Conservation (phyloP, 2,329 filamentous ascomycete species). For the Tothia fuscella region DNA sequence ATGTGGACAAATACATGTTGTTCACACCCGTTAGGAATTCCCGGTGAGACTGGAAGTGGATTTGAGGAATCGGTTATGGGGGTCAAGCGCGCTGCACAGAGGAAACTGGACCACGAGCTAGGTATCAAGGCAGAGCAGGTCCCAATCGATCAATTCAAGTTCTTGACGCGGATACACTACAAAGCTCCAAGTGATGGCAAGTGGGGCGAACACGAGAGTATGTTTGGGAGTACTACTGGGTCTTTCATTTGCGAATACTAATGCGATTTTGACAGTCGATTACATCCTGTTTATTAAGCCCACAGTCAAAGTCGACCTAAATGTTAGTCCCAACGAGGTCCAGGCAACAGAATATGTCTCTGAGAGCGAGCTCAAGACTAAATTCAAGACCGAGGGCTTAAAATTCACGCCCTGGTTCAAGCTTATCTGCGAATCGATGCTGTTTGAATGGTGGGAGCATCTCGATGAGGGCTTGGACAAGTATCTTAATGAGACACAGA, state of each 20-base stretch:
- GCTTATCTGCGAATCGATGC: slow-evolving; percentile 93
- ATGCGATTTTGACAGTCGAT: slow-evolving; percentile 52
- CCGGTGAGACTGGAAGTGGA: slow-evolving; percentile 70
- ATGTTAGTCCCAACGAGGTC: slow-evolving; percentile 79
- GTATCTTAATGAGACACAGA: slow-evolving; percentile 75
- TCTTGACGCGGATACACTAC: slow-evolving; percentile 95
- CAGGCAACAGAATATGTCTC: slow-evolving; percentile 75
- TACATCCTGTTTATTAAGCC: slow-evolving; percentile 94
- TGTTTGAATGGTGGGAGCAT: slow-evolving; percentile 94
- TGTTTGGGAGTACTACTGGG: slow-evolving; percentile 26
- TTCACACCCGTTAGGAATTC: slow-evolving; percentile 87
- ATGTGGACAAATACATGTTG: slow-evolving; percentile 99
- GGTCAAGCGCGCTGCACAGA: slow-evolving; percentile 81
- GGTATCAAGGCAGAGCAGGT: slow-evolving; percentile 85
- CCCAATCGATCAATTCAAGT: slow-evolving; percentile 80
- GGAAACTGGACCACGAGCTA: slow-evolving; percentile 89
- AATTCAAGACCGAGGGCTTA: slow-evolving; percentile 69
- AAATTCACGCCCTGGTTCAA: slow-evolving; percentile 99
- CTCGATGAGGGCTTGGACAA: slow-evolving; percentile 71
- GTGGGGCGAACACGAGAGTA: slow-evolving; percentile 98
- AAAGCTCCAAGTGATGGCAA: slow-evolving; percentile 93
- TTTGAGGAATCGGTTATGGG: slow-evolving; percentile 70
- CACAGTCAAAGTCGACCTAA: slow-evolving; percentile 67
- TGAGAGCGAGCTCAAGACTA: slow-evolving; percentile 66
- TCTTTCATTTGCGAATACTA: background rate